These are phyloP conservation scores for Entophlyctis luteolus DNA, from an alignment of 192 early-diverging fungal genomes.

Conservation along the genomic window DNA sequence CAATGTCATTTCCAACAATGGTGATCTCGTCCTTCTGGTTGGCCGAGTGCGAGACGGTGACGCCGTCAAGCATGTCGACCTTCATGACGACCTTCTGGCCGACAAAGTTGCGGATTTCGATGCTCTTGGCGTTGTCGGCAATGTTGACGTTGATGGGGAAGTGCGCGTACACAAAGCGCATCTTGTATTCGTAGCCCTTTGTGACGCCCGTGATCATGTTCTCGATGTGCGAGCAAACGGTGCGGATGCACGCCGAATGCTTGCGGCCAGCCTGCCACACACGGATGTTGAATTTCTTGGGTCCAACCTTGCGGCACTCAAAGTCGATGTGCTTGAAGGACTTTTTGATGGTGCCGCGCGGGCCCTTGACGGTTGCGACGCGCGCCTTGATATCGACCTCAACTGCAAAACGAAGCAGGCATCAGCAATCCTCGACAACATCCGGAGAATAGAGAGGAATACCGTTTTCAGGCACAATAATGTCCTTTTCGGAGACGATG, in stretches of 20 bases:
- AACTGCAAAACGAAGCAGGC: conserved; percentile 42
- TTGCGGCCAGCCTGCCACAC: conserved; percentile 96
- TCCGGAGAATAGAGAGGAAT: too few species aligned
- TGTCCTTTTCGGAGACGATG: conserved; percentile 84
- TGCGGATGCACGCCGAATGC: conserved; percentile 98
- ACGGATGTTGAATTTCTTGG: conserved; percentile 74
- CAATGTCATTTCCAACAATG: conserved; percentile 88
- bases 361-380: conserved; percentile 79
- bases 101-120: conserved; percentile 99
- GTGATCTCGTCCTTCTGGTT: conserved; percentile 91
- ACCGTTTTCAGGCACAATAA: conserved; percentile 84
- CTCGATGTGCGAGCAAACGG: conserved; percentile 88
- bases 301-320: conserved; percentile 71
- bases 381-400: conserved; percentile 85
- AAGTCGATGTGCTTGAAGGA: conserved; percentile 91
- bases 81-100: conserved; percentile 90
- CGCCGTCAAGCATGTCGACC: conserved; percentile 83
- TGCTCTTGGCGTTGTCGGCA: conserved; percentile 62
- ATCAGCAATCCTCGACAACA: too few species aligned
- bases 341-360: conserved; percentile 84
- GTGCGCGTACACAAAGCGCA: conserved; percentile 98
- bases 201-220: conserved; percentile 99
- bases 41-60: conserved; percentile 71
- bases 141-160: conserved; percentile 98
- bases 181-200: conserved; percentile 98